A percentile compares a stretch with the other conserved stretches of the same genome.
These are phyloP conservation scores for Penicillium lividum DNA, from an alignment of 495 filamentous ascomycete genomes.

Conservation along the genomic window DNA sequence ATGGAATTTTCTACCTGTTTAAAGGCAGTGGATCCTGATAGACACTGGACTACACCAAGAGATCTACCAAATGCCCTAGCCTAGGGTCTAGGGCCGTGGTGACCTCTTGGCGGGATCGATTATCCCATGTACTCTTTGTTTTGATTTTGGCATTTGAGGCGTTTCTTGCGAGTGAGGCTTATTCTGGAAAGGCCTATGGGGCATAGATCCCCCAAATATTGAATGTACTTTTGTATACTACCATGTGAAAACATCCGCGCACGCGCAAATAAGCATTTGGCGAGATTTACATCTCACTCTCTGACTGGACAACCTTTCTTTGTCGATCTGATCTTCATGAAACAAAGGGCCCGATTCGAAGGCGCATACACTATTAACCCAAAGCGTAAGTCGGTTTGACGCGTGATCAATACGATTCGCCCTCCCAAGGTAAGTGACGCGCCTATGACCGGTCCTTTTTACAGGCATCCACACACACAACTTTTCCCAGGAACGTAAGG, in stretches of 20 bases:
- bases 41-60: not conserved
- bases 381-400: not conserved
- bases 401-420: not conserved
- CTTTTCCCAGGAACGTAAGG: slow-evolving; percentile 11
- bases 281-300: not conserved
- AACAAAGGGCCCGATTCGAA: slow-evolving; percentile 1
- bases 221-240: slow-evolving; percentile 18
- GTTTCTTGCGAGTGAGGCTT: slow-evolving; percentile 31
- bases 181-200: slow-evolving; percentile 20
- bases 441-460: slow-evolving; percentile 20
- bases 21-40: not conserved
- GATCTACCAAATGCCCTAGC: not conserved
- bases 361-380: not conserved
- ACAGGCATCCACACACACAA: not conserved
- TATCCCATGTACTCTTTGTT: slow-evolving; percentile 10
- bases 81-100: no score
- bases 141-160: slow-evolving; percentile 37
- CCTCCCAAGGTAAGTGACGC: slow-evolving; percentile 14
- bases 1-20: not conserved
- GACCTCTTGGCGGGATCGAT: not conserved
- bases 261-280: not conserved
- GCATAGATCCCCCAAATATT: slow-evolving; percentile 1
- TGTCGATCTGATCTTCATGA: not conserved
- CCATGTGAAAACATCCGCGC: slow-evolving; percentile 13
- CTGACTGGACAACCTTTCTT: not conserved